A percentile compares a stretch with the other conserved stretches of the same genome.
phyloP scores from a whole-genome alignment of 495 filamentous ascomycete genomes.

The Xylaria bambusicola region DNA sequence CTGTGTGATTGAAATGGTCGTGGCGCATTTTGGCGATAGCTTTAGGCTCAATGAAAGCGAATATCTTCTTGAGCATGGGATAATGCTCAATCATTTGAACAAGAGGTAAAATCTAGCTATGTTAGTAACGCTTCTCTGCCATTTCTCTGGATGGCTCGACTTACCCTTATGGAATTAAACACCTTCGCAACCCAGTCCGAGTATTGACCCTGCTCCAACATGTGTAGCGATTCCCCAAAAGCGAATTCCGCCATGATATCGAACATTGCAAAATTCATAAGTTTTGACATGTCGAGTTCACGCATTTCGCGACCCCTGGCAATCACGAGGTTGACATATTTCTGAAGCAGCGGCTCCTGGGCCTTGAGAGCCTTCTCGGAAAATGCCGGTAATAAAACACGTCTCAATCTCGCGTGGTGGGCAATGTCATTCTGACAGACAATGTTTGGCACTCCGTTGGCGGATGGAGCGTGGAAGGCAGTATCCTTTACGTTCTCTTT shows the following conservation, averaged over 20 bases:
- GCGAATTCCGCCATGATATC: slow-evolving; percentile 53
- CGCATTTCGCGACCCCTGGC: not conserved
- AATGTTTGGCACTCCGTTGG: slow-evolving; percentile 18
- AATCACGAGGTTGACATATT: slow-evolving; percentile 45
- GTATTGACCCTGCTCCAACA: slow-evolving; percentile 29
- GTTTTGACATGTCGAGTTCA: slow-evolving; percentile 38
- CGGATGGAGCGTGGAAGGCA: slow-evolving; percentile 11
- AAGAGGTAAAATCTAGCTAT: slow-evolving; percentile 2
- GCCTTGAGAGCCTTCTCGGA: slow-evolving; percentile 45
- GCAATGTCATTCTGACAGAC: slow-evolving; percentile 11
- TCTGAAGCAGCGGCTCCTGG: slow-evolving; percentile 47
- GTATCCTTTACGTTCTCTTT: slow-evolving; percentile 21
- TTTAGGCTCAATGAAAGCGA: slow-evolving; percentile 8
- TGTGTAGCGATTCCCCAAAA: slow-evolving; percentile 49
- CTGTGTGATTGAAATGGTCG: slow-evolving; percentile 13
- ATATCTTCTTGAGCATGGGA: slow-evolving; percentile 5
- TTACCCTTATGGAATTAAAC: slow-evolving; percentile 7
- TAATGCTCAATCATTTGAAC: slow-evolving; percentile 14
- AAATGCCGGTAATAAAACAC: slow-evolving; percentile 46
- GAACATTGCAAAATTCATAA: slow-evolving; percentile 43
- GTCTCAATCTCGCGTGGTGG: slow-evolving; percentile 32
- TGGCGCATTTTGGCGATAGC: slow-evolving; percentile 10
- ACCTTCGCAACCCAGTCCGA: slow-evolving; percentile 8
- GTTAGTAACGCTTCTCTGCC: not conserved
- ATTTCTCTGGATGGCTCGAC: not conserved